A percentile compares a stretch with the other conserved stretches of the same genome.
These are phyloP conservation scores for Globisporangium canariense DNA, from an alignment of 352 stramenopile genomes.

Conservation along the genomic window DNA sequence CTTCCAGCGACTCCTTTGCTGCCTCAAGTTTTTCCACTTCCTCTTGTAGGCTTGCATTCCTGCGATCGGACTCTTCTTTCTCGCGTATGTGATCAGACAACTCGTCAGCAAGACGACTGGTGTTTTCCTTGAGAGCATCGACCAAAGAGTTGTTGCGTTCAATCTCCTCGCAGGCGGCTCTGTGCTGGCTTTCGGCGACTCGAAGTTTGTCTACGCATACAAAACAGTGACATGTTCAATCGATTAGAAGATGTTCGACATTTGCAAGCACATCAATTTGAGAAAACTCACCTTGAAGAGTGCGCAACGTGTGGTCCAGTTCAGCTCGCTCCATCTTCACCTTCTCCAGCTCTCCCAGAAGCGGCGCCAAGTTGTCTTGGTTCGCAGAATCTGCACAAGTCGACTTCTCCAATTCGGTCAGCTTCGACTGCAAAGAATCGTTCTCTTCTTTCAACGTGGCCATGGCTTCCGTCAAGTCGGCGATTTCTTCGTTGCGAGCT, in stretches of 20 bases:
- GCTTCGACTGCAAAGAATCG: constrained; percentile 7
- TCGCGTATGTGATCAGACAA: constrained; percentile 12
- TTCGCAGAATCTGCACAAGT: background rate
- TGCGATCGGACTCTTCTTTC: constrained; percentile 23
- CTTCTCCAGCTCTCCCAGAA: constrained; percentile 59
- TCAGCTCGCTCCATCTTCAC: constrained; percentile 58
- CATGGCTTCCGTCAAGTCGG: background rate
- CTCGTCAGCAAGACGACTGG: constrained; percentile 15
- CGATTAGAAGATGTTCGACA: background rate
- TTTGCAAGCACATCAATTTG: background rate
- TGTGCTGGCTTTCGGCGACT: constrained; percentile 11
- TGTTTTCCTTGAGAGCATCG: constrained; percentile 17
- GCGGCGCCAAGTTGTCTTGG: constrained; percentile 20
- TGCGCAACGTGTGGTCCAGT: constrained; percentile 33
- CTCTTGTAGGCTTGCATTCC: constrained; percentile 25
- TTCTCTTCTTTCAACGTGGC: constrained; percentile 12
- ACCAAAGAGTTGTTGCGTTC: constrained; percentile 16
- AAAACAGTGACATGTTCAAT: background rate
- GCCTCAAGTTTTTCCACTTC: constrained; percentile 28
- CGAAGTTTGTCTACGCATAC: constrained; percentile 13
- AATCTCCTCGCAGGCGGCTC: constrained; percentile 6
- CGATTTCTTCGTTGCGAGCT: constrained; percentile 10
- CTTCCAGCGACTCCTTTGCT: constrained; percentile 30
- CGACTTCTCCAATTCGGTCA: background rate
- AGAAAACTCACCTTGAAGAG: constrained; percentile 36